Evolutionary conservation across 2,329 filamentous ascomycete genomes (phyloP), one percentile per base, ranked within the genome.

Genomic region (Fusarium euwallaceae): DNA sequence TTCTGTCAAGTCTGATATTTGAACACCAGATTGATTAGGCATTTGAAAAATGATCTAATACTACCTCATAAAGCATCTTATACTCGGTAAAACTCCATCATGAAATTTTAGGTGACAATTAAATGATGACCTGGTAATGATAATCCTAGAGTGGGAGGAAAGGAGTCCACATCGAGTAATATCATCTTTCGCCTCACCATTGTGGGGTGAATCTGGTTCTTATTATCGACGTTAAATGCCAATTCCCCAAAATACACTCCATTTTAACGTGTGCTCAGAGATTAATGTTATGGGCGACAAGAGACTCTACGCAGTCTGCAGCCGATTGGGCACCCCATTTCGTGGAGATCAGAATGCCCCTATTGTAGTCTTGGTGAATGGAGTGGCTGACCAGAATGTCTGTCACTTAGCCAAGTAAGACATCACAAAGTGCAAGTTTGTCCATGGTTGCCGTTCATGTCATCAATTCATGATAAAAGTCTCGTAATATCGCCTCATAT

Each of bases 401-500:
- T 29, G 41, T 2, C 41, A 45, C 20, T 22, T 5, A 11, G 3
- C 10, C 17, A 20, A 55, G 17, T n/a, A 4, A n/a, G 17, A 55
- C 48, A 55, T 55, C 17, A 32, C 24, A 32, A 32, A 32, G 4
- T 55, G 48, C 10, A 55, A 20, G 16, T n/a, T 51, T 2, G 12
- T 53, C 12, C 48, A 32, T 32, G 48, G 10, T n/a, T 27, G 17
- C 22, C 34, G 37, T 61, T 43, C 8, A 51, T 74, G 36, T 48
- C 53, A 6, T 65, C 20, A 45, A 73, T 71, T 72, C 27, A 70
- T 70, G 65, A 62, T 64, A 70, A 65, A 73, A 72, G 62, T 60
- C 61, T 74, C 36, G 16, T 64, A 66, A 45, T 75, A 72, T 75
- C 45, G 72, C 45, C 48, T 51, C 65, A 74, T 36, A 66, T 66